phyloP scores from a whole-genome alignment of 805 yeast species.

The Ogataea pignaliae region DNA sequence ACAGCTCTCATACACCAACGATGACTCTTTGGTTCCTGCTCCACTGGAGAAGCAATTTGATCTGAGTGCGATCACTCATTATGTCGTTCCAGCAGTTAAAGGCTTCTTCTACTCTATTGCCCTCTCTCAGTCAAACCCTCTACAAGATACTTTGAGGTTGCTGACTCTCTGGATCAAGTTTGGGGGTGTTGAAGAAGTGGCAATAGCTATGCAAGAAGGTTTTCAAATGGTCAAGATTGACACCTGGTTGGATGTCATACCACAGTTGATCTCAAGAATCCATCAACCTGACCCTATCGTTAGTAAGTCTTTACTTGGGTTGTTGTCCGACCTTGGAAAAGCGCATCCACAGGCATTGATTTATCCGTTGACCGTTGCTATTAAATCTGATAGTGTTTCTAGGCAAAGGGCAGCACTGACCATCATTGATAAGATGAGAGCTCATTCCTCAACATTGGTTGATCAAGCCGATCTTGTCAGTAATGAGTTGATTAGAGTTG shows the following conservation, averaged over 20 bases:
- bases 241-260: conserved; percentile 92
- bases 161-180: conserved; percentile 93
- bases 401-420: conserved; percentile 89
- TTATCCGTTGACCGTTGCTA: conserved; percentile 93
- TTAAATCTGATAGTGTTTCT: conserved; percentile 84
- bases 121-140: conserved; percentile 75
- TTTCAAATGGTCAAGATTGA: conserved; percentile 84
- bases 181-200: conserved; percentile 91
- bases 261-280: conserved; percentile 92
- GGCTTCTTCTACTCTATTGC: conserved; percentile 96
- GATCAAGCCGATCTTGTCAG: conserved; percentile 94
- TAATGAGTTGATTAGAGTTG: conserved; percentile 87
- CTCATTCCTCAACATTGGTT: conserved; percentile 78
- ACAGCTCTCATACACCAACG: conserved; percentile 14
- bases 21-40: conserved; percentile 4
- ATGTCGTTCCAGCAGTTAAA: conserved; percentile 92
- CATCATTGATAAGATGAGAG: conserved; percentile 87
- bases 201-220: conserved; percentile 86
- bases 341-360: conserved; percentile 97
- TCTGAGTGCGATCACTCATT: conserved; percentile 66
- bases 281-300: conserved; percentile 92
- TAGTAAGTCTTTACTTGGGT: conserved; percentile 69
- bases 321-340: conserved; percentile 83
- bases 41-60: conserved; percentile 27
- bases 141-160: conserved; percentile 88